Evolutionary conservation across 2,329 filamentous ascomycete species (phyloP), one percentile per base, ranked within the genome.

Genomic region (Colletotrichum lentis): DNA sequence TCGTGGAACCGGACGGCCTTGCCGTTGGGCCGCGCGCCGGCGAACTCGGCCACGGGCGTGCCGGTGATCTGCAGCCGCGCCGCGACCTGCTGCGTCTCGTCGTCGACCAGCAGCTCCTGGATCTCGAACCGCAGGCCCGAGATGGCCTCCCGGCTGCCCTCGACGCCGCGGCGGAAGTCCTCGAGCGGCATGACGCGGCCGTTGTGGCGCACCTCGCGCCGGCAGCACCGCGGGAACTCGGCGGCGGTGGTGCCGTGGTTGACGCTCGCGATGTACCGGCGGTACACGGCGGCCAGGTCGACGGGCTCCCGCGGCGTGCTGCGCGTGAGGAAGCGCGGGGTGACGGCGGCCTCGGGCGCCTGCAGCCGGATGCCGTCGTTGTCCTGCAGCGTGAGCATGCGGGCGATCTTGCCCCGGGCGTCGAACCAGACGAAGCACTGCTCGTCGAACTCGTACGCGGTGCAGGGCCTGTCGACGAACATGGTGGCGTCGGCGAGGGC

Each of bases 211-310:
- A 77, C 71, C 2, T 67, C 62, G 3, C 70, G 57, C 37, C 76
- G 75, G 55, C 74, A 76, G 69, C 73, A 77, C 0, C 41, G 57
- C 0, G 73, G 69, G 20, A 80, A 75, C 16, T 72, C 63, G 2
- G 64, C 41, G 31, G 53, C 62, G 73, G 74, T 72, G 3, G 74
- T 74, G 31, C 71, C 72, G 22, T 63, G 69, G 64, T 79, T 79
- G 70, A 80, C 77, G 69, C 73, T 73, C 18, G 65, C 59, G 46
- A 79, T 73, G 69, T 80, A 79, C 2, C 62, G 69, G 10, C 69
- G 66, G 64, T 80, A 79, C 10, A 60, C 16, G 2, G 55, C 46
- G 2, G 24, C 24, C 5, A 69, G 12, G 3, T 69, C 62, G 18
- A 69, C 49, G 5, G 62, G 66, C 18, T 66, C 20, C 12, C 43